A percentile compares a stretch with the other conserved stretches of the same genome.
Evolutionary conservation across 139 green algal genomes (phyloP).

Genomic region (Closterium sp.): DNA sequence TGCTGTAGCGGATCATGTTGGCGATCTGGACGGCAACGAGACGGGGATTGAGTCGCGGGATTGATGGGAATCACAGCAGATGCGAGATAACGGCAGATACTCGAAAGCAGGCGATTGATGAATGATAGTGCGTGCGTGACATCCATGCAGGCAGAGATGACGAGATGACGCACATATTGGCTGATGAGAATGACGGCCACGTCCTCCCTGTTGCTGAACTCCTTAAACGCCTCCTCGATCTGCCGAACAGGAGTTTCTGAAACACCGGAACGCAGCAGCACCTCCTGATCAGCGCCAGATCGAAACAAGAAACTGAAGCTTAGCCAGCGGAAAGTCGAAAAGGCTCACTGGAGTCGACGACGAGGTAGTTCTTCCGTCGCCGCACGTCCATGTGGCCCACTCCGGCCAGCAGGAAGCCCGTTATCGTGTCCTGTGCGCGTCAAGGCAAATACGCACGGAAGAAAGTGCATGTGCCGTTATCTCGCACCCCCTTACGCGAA

Average conservation of each 20-base stretch:
- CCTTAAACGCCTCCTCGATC: slow-evolving; percentile 93
- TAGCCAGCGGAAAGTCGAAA: neutral
- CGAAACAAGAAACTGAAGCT: neutral
- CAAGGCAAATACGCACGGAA: neutral
- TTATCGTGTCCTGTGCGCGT: slow-evolving; percentile 89
- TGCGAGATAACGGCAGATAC: neutral
- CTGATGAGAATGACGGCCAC: slow-evolving; percentile 94
- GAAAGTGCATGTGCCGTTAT: slow-evolving; percentile 1
- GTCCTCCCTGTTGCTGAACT: slow-evolving; percentile 88
- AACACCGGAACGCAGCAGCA: neutral
- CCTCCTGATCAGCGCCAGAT: neutral
- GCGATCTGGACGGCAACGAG: slow-evolving; percentile 61
- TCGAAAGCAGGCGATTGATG: neutral
- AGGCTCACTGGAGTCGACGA: slow-evolving; percentile 85
- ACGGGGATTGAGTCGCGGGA: neutral
- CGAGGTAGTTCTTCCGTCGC: slow-evolving; percentile 88
- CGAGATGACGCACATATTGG: slow-evolving; percentile 66
- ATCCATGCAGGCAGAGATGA: neutral
- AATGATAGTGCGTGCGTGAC: neutral
- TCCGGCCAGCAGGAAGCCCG: slow-evolving; percentile 93
- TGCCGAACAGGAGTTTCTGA: slow-evolving; percentile 72
- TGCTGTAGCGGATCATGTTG: slow-evolving; percentile 82
- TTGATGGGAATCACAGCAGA: neutral
- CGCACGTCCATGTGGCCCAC: slow-evolving; percentile 91
- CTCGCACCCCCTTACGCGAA: neutral